These are phyloP conservation scores for Dryas alaskensis DNA, from an alignment of 306 rosid genomes.

Conservation along the genomic window DNA sequence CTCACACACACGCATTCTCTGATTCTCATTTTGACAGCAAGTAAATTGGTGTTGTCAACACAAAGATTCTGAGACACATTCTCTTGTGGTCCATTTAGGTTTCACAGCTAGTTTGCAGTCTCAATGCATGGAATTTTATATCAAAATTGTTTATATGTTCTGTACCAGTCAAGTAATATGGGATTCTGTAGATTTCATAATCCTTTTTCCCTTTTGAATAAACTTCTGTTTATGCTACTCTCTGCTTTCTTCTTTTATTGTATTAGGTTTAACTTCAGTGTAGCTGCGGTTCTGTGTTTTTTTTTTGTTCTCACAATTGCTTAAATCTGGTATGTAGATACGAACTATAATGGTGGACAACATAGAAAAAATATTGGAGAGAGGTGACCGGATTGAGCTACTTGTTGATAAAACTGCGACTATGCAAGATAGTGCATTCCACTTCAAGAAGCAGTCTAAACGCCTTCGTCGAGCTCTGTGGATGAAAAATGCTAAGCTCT, in stretches of 20 bases:
- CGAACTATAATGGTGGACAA: slow-evolving; percentile 94
- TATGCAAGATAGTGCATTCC: slow-evolving; percentile 97
- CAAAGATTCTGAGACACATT: not conserved
- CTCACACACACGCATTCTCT: too few species aligned
- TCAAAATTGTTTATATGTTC: not conserved
- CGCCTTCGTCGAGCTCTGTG: slow-evolving; percentile 92
- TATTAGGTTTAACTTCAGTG: not conserved
- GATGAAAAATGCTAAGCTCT: slow-evolving; percentile 94
- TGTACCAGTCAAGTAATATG: not conserved
- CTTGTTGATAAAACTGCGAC: slow-evolving; percentile 96
- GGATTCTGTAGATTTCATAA: not conserved
- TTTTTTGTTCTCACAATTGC: slow-evolving; percentile 26
- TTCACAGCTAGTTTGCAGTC: slow-evolving; percentile 7
- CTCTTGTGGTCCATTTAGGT: not conserved
- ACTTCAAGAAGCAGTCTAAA: slow-evolving; percentile 91
- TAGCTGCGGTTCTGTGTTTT: slow-evolving; percentile 9
- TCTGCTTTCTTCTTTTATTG: not conserved
- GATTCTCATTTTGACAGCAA: not conserved
- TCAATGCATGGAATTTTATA: not conserved
- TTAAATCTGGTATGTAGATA: slow-evolving; percentile 53
- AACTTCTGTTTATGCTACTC: not conserved
- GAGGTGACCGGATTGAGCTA: slow-evolving; percentile 96
- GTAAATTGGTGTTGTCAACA: not conserved
- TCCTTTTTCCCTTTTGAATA: not conserved
- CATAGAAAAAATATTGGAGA: slow-evolving; percentile 88